Evolutionary conservation across 371 early-diverging fungal species (phyloP).

Genomic region (Mucor ambiguus): DNA sequence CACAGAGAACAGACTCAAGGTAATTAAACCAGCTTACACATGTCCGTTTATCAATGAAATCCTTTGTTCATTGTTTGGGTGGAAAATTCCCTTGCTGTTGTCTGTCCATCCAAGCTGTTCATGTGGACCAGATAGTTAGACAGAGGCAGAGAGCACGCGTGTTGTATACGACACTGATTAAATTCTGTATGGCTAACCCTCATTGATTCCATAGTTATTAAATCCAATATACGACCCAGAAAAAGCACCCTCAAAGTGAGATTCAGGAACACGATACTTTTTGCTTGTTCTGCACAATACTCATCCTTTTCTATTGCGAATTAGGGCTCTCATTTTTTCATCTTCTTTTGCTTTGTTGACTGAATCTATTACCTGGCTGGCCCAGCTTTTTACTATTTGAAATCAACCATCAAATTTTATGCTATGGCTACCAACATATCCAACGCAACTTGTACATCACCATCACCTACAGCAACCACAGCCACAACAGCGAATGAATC

Average conservation of each 20-base stretch:
- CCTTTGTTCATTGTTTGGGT: background rate
- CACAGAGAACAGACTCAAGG: background rate
- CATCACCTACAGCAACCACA: background rate
- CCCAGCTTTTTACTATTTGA: conserved; percentile 11
- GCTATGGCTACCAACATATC: conserved; percentile 19
- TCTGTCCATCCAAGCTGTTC: background rate
- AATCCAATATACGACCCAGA: background rate
- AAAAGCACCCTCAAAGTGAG: background rate
- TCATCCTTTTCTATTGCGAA: background rate
- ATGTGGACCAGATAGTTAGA: background rate
- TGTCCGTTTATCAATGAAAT: background rate
- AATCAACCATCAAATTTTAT: conserved; percentile 8
- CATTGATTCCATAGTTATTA: background rate
- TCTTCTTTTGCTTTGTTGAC: background rate
- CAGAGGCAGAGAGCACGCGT: background rate
- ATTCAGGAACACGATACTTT: background rate
- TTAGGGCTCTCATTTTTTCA: background rate
- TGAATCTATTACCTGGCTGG: conserved; percentile 19
- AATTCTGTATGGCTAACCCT: background rate
- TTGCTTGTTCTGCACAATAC: background rate
- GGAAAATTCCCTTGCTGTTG: background rate
- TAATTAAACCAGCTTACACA: background rate
- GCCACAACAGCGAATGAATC: background rate
- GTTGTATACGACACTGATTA: background rate
- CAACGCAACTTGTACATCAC: conserved; percentile 3